Evolutionary conservation across 2,329 filamentous ascomycete genomes (phyloP).

Genomic region (Fonsecaea nubica): DNA sequence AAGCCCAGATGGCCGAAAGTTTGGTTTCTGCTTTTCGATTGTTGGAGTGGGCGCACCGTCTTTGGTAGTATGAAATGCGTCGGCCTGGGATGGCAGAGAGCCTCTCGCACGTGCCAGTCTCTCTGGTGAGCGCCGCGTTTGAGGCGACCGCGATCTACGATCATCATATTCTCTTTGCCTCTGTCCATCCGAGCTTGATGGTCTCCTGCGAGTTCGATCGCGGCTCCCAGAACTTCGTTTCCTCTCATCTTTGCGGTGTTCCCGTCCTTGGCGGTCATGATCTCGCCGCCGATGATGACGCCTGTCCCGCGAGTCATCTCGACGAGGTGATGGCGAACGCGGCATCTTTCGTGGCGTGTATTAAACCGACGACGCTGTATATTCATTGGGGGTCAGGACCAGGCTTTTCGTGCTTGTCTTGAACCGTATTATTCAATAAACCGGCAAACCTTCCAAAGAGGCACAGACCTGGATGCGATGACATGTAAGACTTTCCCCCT

Average conservation of each 20-base stretch:
- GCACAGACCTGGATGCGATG: background rate
- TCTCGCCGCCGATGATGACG: background rate
- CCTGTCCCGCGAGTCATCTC: slow-evolving; percentile 10
- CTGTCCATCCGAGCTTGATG: slow-evolving; percentile 14
- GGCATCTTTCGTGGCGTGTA: slow-evolving; percentile 19
- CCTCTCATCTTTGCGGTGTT: background rate
- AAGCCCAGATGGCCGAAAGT: slow-evolving; percentile 79
- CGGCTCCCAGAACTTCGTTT: slow-evolving; percentile 23
- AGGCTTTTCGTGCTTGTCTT: too few species aligned
- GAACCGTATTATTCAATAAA: background rate
- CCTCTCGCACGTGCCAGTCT: slow-evolving; percentile 26
- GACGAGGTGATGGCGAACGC: slow-evolving; percentile 24
- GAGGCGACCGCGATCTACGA: slow-evolving; percentile 32
- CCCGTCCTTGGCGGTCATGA: background rate
- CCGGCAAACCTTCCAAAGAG: slow-evolving; percentile 22
- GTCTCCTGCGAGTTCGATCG: slow-evolving; percentile 20
- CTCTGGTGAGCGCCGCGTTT: slow-evolving; percentile 25
- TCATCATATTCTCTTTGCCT: slow-evolving; percentile 12
- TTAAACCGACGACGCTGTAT: background rate
- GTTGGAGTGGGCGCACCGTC: slow-evolving; percentile 43
- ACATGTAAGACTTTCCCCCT: slow-evolving; percentile 25
- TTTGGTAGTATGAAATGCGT: slow-evolving; percentile 49
- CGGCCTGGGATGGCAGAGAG: slow-evolving; percentile 55
- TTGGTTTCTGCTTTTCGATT: slow-evolving; percentile 81
- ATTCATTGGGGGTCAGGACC: background rate